Evolutionary conservation across 2,329 filamentous ascomycete genomes (phyloP).

Genomic region (Fusarium penzigii): DNA sequence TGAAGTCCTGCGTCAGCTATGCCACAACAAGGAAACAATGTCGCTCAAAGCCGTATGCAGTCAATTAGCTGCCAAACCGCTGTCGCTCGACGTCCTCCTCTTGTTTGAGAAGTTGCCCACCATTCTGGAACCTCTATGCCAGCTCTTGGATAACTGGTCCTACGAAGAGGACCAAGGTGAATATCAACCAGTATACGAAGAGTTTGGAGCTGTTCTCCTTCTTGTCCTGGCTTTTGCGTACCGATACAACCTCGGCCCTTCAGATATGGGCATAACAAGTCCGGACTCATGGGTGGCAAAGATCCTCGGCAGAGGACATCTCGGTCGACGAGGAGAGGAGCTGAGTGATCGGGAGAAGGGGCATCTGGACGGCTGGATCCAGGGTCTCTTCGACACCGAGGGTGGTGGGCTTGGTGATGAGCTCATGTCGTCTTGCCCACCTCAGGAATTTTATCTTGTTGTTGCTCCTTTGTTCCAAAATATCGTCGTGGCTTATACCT

Average conservation of each 20-base stretch:
- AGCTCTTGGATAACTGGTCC: slow-evolving; percentile 74
- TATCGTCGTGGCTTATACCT: slow-evolving; percentile 69
- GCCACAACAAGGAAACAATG: slow-evolving; percentile 74
- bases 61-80: slow-evolving; percentile 70
- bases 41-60: slow-evolving; percentile 74
- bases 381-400: slow-evolving; percentile 74
- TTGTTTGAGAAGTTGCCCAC: slow-evolving; percentile 71
- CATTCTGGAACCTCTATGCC: slow-evolving; percentile 73
- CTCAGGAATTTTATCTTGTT: slow-evolving; percentile 79
- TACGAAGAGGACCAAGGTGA: slow-evolving; percentile 84
- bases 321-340: slow-evolving; percentile 58
- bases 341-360: slow-evolving; percentile 64
- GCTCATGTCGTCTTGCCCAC: slow-evolving; percentile 77
- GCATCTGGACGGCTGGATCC: slow-evolving; percentile 74
- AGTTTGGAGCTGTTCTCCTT: slow-evolving; percentile 77
- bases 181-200: slow-evolving; percentile 83
- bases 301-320: slow-evolving; percentile 61
- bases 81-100: slow-evolving; percentile 72
- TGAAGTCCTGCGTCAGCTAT: slow-evolving; percentile 70
- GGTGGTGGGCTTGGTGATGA: slow-evolving; percentile 75
- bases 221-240: slow-evolving; percentile 74
- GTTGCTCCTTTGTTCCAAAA: slow-evolving; percentile 77
- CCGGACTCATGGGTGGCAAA: slow-evolving; percentile 69
- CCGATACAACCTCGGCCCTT: slow-evolving; percentile 66
- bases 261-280: slow-evolving; percentile 63